A percentile compares a stretch with the other conserved stretches of the same genome.
phyloP scores from a whole-genome alignment of 2,329 filamentous ascomycete genomes.

The Septoria petroselini region DNA sequence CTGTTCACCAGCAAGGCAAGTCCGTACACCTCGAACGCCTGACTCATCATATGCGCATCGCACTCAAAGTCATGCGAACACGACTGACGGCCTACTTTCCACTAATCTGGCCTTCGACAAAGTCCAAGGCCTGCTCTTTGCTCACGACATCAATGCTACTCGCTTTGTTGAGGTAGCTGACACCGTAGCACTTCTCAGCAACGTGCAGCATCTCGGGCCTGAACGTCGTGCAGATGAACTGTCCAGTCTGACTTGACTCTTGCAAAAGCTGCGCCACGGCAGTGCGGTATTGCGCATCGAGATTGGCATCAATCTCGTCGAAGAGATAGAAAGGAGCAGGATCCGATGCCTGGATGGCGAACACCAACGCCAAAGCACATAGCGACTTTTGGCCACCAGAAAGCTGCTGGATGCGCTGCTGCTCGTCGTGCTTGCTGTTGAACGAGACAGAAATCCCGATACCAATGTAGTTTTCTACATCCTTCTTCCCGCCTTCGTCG shows the following conservation, averaged over 20 bases:
- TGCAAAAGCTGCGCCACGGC: slow-evolving; percentile 87
- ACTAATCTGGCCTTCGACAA: slow-evolving; percentile 77
- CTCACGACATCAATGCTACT: slow-evolving; percentile 89
- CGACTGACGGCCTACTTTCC: slow-evolving; percentile 16
- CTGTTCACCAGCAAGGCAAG: neutral
- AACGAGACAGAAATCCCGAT: slow-evolving; percentile 97
- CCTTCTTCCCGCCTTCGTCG: slow-evolving; percentile 49
- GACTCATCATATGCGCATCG: neutral
- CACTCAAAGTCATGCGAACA: neutral
- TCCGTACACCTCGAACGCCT: neutral
- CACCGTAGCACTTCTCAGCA: slow-evolving; percentile 96
- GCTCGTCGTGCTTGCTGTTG: slow-evolving; percentile 97
- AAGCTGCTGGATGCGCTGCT: slow-evolving; percentile 95
- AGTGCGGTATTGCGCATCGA: slow-evolving; percentile 96
- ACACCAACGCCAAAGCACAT: slow-evolving; percentile 94
- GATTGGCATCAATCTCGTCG: slow-evolving; percentile 96
- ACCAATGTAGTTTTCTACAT: slow-evolving; percentile 91
- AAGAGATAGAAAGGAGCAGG: slow-evolving; percentile 98
- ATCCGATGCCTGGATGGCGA: slow-evolving; percentile 97
- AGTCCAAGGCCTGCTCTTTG: slow-evolving; percentile 82
- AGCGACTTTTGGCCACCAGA: slow-evolving; percentile 94
- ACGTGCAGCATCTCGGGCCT: slow-evolving; percentile 92
- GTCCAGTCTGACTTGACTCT: slow-evolving; percentile 52
- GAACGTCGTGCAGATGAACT: slow-evolving; percentile 99
- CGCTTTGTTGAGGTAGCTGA: slow-evolving; percentile 87